These are phyloP conservation scores for Magnolia changhungtana DNA, from an alignment of 164 flowering plant genomes.

Conservation along the genomic window DNA sequence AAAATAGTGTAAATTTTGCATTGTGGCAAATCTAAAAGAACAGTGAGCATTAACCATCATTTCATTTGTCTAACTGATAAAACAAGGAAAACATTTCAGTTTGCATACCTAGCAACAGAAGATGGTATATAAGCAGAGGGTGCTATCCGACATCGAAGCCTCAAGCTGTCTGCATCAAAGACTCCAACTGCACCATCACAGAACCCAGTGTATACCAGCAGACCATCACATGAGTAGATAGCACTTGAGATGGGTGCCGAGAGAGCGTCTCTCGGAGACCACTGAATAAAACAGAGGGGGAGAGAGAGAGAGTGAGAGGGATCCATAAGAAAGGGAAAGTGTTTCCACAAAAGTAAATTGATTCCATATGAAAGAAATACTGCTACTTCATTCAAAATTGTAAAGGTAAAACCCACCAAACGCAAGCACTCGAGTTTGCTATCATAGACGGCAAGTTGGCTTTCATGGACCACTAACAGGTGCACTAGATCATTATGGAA, in stretches of 20 bases:
- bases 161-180: constrained; percentile 54
- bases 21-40: not conserved
- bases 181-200: constrained; percentile 69
- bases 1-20: not conserved
- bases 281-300: constrained; percentile 28
- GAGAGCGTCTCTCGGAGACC: constrained; percentile 53
- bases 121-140: constrained; percentile 53
- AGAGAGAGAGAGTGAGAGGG: not conserved
- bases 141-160: constrained; percentile 57
- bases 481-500: constrained; percentile 64
- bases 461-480: constrained; percentile 65
- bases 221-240: constrained; percentile 62
- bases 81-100: not conserved
- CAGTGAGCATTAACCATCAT: not conserved
- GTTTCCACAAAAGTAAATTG: not conserved
- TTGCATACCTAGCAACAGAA: constrained; percentile 32
- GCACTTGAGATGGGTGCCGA: constrained; percentile 62
- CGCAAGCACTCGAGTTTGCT: constrained; percentile 54
- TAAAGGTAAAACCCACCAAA: constrained; percentile 29
- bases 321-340: not conserved
- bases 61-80: not conserved
- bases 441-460: constrained; percentile 58
- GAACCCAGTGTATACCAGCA: constrained; percentile 49
- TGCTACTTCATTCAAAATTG: not conserved
- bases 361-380: not conserved